phyloP scores from a whole-genome alignment of 345 rosid genomes.

The Citrus sp. region DNA sequence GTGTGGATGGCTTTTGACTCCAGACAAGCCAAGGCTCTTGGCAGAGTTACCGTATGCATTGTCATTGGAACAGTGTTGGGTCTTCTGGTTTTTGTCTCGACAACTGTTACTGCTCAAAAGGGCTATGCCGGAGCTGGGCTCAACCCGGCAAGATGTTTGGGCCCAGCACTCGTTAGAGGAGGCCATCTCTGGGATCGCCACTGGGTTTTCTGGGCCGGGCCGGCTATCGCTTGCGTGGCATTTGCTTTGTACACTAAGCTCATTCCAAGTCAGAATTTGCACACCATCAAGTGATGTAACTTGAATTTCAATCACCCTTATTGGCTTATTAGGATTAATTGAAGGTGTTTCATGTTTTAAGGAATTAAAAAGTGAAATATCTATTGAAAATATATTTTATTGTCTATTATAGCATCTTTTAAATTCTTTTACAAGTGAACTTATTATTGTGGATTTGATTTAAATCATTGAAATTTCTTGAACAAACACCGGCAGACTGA shows the following conservation, averaged over 20 bases:
- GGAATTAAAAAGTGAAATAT: not conserved
- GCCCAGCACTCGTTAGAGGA: constrained; percentile 28
- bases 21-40: constrained; percentile 33
- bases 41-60: constrained; percentile 26
- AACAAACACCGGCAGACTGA: too few species aligned
- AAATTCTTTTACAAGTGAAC: too few species aligned
- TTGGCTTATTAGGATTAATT: not conserved
- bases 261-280: constrained; percentile 18
- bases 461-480: not conserved
- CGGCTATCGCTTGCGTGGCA: constrained; percentile 16
- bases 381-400: not conserved
- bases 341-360: not conserved
- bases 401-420: too few species aligned
- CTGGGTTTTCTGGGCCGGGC: constrained; percentile 36
- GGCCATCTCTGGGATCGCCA: constrained; percentile 34
- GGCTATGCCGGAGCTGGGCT: constrained; percentile 50
- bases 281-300: not conserved
- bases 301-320: not conserved
- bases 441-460: too few species aligned
- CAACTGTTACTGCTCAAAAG: constrained; percentile 32
- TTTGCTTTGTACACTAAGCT: constrained; percentile 22
- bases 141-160: constrained; percentile 51
- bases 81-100: constrained; percentile 38
- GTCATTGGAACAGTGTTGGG: constrained; percentile 35
- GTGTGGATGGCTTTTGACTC: constrained; percentile 43